These are phyloP conservation scores for Penicillium sp. DNA, from an alignment of 2,329 filamentous ascomycete species.

Conservation along the genomic window DNA sequence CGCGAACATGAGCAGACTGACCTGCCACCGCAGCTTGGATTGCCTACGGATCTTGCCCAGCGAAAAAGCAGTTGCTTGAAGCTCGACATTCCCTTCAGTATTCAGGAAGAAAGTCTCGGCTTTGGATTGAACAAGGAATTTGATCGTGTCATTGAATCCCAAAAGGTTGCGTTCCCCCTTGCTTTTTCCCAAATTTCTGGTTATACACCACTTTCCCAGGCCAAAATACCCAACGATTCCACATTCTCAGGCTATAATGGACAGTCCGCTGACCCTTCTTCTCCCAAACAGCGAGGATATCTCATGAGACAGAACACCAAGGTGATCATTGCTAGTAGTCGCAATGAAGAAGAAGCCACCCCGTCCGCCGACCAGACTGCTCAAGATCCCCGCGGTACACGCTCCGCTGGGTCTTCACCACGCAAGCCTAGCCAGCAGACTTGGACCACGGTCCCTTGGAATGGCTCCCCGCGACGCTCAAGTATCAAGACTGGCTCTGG, in stretches of 20 bases:
- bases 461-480: conserved; percentile 70
- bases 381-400: conserved; percentile 46
- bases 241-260: conserved; percentile 26
- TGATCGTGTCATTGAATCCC: conserved; percentile 88
- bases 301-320: conserved; percentile 99
- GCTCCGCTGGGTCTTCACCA: conserved; percentile 67
- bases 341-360: conserved; percentile 58
- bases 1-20: conserved; percentile 13
- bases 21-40: conserved; percentile 16
- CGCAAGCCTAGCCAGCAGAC: conserved; percentile 82
- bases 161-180: conserved; percentile 76
- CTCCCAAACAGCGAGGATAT: conserved; percentile 84
- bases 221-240: conserved; percentile 17
- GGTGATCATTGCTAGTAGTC: conserved; percentile 82
- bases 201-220: conserved; percentile 8
- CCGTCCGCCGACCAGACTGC: conserved; percentile 28
- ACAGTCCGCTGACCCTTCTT: conserved; percentile 62
- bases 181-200: conserved; percentile 41
- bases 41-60: conserved; percentile 42
- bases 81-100: conserved; percentile 75
- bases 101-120: conserved; percentile 65
- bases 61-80: conserved; percentile 75
- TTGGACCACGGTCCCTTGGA: conserved; percentile 98
- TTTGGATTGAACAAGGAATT: conserved; percentile 90
- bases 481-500: conserved; percentile 59